A percentile compares a stretch with the other conserved stretches of the same genome.
phyloP scores from a whole-genome alignment of 2,329 filamentous ascomycete genomes.

The Aspergillus neotritici region DNA sequence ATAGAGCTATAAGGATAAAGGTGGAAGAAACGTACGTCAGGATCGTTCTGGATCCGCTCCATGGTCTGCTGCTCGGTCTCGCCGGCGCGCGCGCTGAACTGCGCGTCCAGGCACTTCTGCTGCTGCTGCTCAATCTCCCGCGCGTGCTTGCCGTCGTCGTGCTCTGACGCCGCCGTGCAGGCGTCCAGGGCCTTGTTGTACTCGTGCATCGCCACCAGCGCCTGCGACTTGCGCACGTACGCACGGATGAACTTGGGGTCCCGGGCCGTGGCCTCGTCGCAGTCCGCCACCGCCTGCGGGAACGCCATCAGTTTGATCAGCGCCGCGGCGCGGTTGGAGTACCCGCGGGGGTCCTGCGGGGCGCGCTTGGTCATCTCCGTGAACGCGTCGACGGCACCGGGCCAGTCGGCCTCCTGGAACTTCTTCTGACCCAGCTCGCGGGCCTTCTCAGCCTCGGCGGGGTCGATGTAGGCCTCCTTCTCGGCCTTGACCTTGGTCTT shows the following conservation, averaged over 20 bases:
- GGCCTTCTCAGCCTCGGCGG: conserved; percentile 88
- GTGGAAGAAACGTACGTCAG: conserved; percentile 60
- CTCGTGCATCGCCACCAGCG: conserved; percentile 94
- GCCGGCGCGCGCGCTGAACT: conserved; percentile 85
- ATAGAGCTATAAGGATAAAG: conserved; percentile 20
- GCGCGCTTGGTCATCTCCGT: conserved; percentile 94
- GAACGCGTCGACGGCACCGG: conserved; percentile 88
- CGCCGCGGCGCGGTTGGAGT: conserved; percentile 94
- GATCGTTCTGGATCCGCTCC: conserved; percentile 82
- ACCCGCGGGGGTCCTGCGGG: conserved; percentile 86
- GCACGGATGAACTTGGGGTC: conserved; percentile 91
- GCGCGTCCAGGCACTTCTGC: conserved; percentile 83
- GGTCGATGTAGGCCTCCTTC: conserved; percentile 77
- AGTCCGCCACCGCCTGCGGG: conserved; percentile 88
- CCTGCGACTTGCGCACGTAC: conserved; percentile 94
- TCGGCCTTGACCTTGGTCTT: conserved; percentile 74
- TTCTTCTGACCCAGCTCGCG: conserved; percentile 92
- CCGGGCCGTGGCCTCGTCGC: conserved; percentile 81
- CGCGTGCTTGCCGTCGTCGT: conserved; percentile 76
- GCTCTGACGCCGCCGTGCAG: conserved; percentile 70
- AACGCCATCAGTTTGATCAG: conserved; percentile 96
- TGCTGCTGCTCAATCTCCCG: conserved; percentile 91
- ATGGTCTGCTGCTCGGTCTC: conserved; percentile 95
- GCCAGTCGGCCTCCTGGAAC: conserved; percentile 96
- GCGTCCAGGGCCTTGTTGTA: conserved; percentile 92